Percentiles rank a stretch among this genome's conserved stretches.
Evolutionary conservation across 176 grass and related monocot genomes (phyloP).

Genomic region (Zizania latifolia): DNA sequence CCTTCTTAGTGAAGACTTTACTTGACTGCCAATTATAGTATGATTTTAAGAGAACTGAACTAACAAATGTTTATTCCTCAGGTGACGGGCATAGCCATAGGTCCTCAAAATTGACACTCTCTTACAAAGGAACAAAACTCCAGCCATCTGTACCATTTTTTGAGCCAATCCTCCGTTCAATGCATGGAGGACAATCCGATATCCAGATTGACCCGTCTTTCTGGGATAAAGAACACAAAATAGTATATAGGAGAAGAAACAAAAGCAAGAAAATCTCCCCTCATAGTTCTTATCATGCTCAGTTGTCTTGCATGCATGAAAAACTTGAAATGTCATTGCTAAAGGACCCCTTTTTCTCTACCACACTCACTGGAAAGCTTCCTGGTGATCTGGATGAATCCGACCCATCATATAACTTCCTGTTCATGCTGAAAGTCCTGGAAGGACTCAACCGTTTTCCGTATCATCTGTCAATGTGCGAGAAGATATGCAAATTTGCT

Average conservation of each 20-base stretch:
- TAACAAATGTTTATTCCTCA: not conserved
- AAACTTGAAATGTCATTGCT: slow-evolving; percentile 27
- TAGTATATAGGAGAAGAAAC: slow-evolving; percentile 43
- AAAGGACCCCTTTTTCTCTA: slow-evolving; percentile 45
- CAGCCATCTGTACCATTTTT: slow-evolving; percentile 37
- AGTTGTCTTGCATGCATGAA: not conserved
- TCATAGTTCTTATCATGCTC: not conserved
- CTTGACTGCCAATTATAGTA: not conserved
- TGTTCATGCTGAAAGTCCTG: slow-evolving; percentile 56
- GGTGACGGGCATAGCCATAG: not conserved
- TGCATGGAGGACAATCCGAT: slow-evolving; percentile 30
- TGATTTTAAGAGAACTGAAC: not conserved
- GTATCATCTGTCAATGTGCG: slow-evolving; percentile 38
- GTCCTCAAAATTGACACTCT: slow-evolving; percentile 40
- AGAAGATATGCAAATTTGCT: slow-evolving; percentile 46
- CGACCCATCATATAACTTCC: slow-evolving; percentile 39
- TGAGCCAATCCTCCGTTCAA: slow-evolving; percentile 42
- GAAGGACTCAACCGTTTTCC: slow-evolving; percentile 54
- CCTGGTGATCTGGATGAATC: slow-evolving; percentile 46
- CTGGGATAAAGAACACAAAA: slow-evolving; percentile 40
- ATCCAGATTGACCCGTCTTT: slow-evolving; percentile 39
- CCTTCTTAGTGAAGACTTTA: no score
- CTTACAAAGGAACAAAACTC: slow-evolving; percentile 41
- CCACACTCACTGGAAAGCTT: slow-evolving; percentile 38
- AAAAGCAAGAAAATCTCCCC: slow-evolving; percentile 9